Percentiles rank a stretch among this genome's conserved stretches.
Evolutionary conservation across 345 rosid genomes (phyloP).

Genomic region (Eucalyptus cloeziana): DNA sequence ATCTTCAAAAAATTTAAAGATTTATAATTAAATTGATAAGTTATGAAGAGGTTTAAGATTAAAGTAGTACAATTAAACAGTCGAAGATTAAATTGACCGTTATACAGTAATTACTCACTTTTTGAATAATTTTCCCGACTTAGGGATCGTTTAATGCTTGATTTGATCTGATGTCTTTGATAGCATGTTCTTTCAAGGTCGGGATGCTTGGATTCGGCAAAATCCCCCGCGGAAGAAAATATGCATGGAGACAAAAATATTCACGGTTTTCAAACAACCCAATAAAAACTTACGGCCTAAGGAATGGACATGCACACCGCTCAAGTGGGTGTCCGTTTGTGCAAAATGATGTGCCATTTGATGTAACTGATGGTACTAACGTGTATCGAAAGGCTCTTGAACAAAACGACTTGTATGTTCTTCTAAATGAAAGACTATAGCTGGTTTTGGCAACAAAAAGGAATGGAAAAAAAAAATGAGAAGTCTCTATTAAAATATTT

Average conservation of each 20-base stretch:
- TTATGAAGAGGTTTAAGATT: accelerated
- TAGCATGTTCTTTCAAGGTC: not conserved
- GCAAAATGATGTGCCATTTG: not conserved
- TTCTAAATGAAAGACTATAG: not conserved
- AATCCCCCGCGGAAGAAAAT: not conserved
- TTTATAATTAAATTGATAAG: too few species aligned
- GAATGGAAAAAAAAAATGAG: not conserved
- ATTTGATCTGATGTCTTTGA: not conserved
- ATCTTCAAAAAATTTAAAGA: accelerated
- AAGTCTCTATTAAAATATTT: not conserved
- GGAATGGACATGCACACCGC: not conserved
- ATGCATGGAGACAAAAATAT: not conserved
- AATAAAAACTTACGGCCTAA: not conserved
- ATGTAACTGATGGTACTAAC: not conserved
- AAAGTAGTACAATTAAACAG: too few species aligned
- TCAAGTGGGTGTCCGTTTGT: not conserved
- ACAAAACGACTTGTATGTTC: not conserved
- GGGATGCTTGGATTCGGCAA: not conserved
- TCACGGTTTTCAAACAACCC: not conserved
- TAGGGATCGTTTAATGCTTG: not conserved
- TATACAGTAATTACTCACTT: accelerated
- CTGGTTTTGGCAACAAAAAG: not conserved
- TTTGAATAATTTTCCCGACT: too few species aligned
- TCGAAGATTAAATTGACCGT: accelerated
- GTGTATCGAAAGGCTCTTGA: not conserved